Base-by-base conservation (phyloP, 2,329 filamentous ascomycete species). In the Fusarium sp. region DNA sequence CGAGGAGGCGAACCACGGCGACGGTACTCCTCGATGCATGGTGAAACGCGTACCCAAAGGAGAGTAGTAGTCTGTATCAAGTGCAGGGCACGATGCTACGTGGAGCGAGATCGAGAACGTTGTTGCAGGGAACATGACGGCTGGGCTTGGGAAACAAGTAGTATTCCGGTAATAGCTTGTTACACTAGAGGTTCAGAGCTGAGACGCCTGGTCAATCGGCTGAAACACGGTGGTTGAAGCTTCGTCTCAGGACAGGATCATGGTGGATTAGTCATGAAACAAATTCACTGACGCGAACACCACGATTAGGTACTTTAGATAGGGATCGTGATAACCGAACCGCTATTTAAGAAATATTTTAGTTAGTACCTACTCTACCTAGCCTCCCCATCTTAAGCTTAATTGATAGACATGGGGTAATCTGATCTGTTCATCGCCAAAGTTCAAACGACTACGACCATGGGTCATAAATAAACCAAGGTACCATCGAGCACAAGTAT, bases 201-300 rank as follows among this genome's bases (percentile, higher is more conserved):
- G 76, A 78, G 72, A 78, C 76, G 48, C 50, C 64, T 63, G 61
- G 68, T 69, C 64, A 41, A 54, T 36, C 24, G 30, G 57, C 67
- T 79, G 77, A 79, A 79, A 79, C 77, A 76, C 63, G 54, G 44
- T 69, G 55, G 45, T 63, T 63, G 67, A 61, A 63, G 59, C 47
- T 22, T 69, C 68, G 63, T 74, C 65, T 72, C 59, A 68, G 70
- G 62, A 44, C 56, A 64, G 66, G 62, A 44, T 55, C 63, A 38
- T 54, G 32, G 26, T 32, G 32, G 42, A 58, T 64, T 26, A 45
- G 58, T 58, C 51, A 68, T 42, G 28, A 48, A 65, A 59, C 47
- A 50, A 67, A 15, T 45, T 36, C 20, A 39, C 48, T 50, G 26
- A 42, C 10, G 24, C 12, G 12, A 44, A 8, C 35, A 51, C 24